Base-by-base conservation (phyloP, 805 yeast genomes). In the Hanseniaspora lachancei region DNA sequence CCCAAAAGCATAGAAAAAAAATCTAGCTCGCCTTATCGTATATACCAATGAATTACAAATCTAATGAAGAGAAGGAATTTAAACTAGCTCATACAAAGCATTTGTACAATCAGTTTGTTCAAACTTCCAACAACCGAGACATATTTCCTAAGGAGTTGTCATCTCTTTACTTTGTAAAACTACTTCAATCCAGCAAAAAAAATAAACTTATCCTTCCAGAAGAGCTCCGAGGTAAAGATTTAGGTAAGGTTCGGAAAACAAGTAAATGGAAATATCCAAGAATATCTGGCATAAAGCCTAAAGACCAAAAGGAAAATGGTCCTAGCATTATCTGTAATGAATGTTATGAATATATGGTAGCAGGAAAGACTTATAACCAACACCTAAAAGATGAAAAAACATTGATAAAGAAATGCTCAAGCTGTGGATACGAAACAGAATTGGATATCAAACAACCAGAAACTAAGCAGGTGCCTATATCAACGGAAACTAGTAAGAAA, bases 251-350 rank as follows among this genome's bases (percentile, higher is more conserved):
- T 2, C 36, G 40, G n/a, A 46, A 55, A 46, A 18, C 29, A n/a
- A 44, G 49, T 27, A 55, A 55, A 40, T 56, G 55, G 58, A 43
- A 38, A 8, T 49, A 43, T 16, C 44, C 47, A 18, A 21, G n/a
- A 5, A 18, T 36, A 10, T 16, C 10, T 13, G 10, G 21, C 1
- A 24, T 47, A 38, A 40, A 20, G n/a, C 20, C 34, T 6, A 18
- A 21, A 15, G 36, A 34, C n/a, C 10, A 23, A 4, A 46, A 47
- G 40, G 48, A 53, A 21, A 38, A 32, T 12, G 42, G 50, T 15
- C 44, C 50, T 4, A 29, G 39, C 1, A n/a, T 46, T 29, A 24
- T 48, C 3, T 53, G 56, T 18, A 46, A 39, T n/a, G 40, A 53
- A 9, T 53, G 56, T 16, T 36, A 38, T n/a, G 48, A 40, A 23